Evolutionary conservation across 176 grass and related monocot species (phyloP).

Genomic region (Typha latifolia): DNA sequence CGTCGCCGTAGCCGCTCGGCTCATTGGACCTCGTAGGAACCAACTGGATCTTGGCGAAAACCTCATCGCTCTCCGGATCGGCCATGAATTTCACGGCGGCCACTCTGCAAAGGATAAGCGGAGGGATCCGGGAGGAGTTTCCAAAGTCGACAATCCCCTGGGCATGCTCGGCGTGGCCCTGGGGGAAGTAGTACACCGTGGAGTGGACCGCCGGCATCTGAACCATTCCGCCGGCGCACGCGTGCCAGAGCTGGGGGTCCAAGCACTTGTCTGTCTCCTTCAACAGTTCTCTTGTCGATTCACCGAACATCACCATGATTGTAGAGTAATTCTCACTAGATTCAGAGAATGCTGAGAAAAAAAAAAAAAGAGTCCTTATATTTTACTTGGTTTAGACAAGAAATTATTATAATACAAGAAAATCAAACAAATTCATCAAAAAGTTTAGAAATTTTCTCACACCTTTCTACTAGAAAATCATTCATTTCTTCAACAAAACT

Average conservation of each 20-base stretch:
- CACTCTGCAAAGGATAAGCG: slow-evolving; percentile 51
- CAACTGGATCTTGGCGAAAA: slow-evolving; percentile 65
- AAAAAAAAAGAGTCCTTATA: not conserved
- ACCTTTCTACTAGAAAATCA: not conserved
- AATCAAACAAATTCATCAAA: not conserved
- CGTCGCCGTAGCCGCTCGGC: slow-evolving; percentile 22
- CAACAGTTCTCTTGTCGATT: slow-evolving; percentile 20
- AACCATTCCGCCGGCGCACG: slow-evolving; percentile 82
- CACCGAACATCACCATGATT: slow-evolving; percentile 36
- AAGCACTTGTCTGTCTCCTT: slow-evolving; percentile 31
- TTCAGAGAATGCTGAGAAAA: slow-evolving; percentile 2
- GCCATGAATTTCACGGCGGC: slow-evolving; percentile 58
- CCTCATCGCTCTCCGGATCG: slow-evolving; percentile 56
- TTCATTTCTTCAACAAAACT: not conserved
- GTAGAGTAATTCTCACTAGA: not conserved
- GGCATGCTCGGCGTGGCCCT: slow-evolving; percentile 96
- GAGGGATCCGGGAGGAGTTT: slow-evolving; percentile 16
- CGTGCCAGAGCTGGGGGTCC: slow-evolving; percentile 80
- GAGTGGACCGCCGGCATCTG: slow-evolving; percentile 75
- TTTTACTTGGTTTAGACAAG: not conserved
- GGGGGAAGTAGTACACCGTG: slow-evolving; percentile 88
- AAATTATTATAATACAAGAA: not conserved
- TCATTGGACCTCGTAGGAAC: slow-evolving; percentile 31
- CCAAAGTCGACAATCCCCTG: slow-evolving; percentile 29
- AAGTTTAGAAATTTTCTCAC: not conserved